Base-by-base conservation (phyloP, 208 protist genomes). In the Leishmania mexicana region DNA sequence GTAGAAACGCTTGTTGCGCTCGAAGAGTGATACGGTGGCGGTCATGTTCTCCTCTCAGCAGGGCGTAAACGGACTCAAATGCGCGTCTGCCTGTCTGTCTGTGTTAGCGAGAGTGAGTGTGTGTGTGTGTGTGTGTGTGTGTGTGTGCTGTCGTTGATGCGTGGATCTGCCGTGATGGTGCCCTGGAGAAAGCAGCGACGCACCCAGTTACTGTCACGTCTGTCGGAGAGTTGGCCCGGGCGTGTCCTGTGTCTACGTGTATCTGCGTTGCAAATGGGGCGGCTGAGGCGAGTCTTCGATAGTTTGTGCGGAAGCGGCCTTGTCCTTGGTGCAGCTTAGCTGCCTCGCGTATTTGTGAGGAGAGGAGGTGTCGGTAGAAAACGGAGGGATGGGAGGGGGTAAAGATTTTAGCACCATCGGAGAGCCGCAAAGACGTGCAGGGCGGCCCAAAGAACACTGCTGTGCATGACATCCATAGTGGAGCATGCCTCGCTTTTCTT, bases 1-100 rank as follows among this genome's bases (percentile, higher is more conserved):
- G 85, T 96, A 97, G 24, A 93, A 80, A 76, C 89, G 89, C 89
- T 94, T 95, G 85, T 95, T 96, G 81, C 93, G 91, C 87, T 96
- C 92, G 82, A 97, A 97, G 28, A 94, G 75, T 2, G 90, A 92
- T 28, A 89, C 87, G 2, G 90, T 79, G 2, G 89, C 19, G 19
- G 87, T 87, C 85, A 91, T 95, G 15, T 53, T 75, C 47, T 19
- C 62, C 62, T 7, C 31, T 19, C 60, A 19, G n/a, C n/a, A 13
- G 60, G 17, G 60, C 13, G 60, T 31, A 40, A 19, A 67, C 54
- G 3, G 53, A 45, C 31, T 79, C 17, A 54, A 62, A 57, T 35
- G 65, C 21, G 65, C 15, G 31, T 31, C 28, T 68, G 11, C 15
- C 17, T 71, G 3, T 71, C 10, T 28, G 65, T 24, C 6, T 28